Percentiles rank a stretch among this genome's conserved stretches.
Evolutionary conservation across 2,329 filamentous ascomycete genomes (phyloP).

Genomic region (Pleurostoma richardsiae): DNA sequence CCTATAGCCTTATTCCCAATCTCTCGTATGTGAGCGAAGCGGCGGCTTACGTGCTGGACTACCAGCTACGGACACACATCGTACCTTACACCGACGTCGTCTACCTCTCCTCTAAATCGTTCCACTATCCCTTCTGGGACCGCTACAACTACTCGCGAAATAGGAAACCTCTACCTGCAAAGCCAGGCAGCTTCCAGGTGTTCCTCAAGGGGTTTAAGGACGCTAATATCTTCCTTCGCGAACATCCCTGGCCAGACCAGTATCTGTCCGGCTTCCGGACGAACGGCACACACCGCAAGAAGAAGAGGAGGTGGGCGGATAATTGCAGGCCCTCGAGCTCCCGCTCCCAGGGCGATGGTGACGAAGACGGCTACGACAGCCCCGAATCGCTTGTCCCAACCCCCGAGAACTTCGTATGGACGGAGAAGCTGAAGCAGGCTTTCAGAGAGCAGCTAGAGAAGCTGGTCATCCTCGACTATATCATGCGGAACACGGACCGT

Average conservation of each 20-base stretch:
- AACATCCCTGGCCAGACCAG: conserved; percentile 96
- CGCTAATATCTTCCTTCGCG: conserved; percentile 88
- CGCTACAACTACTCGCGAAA: conserved; percentile 82
- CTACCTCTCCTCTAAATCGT: conserved; percentile 89
- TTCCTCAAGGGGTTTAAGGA: conserved; percentile 97
- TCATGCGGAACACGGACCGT: conserved; percentile 97
- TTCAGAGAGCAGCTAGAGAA: conserved; percentile 96
- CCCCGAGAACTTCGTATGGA: conserved; percentile 72
- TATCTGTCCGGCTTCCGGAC: conserved; percentile 66
- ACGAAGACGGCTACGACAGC: conserved; percentile 31
- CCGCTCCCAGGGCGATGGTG: conserved; percentile 52
- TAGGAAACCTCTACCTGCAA: conserved; percentile 79
- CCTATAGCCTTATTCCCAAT: conserved; percentile 77
- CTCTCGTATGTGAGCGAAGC: conserved; percentile 97
- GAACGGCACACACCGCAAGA: conserved; percentile 60
- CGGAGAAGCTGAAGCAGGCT: conserved; percentile 78
- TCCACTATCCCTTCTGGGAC: conserved; percentile 98
- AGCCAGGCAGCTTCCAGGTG: conserved; percentile 94
- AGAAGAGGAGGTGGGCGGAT: conserved; percentile 72
- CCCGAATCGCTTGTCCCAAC: conserved; percentile 30
- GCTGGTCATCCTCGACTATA: conserved; percentile 94
- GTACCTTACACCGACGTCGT: conserved; percentile 97
- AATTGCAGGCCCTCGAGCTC: conserved; percentile 63
- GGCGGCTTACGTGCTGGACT: conserved; percentile 91
- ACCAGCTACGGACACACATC: conserved; percentile 81